A percentile compares a stretch with the other conserved stretches of the same genome.
phyloP scores from a whole-genome alignment of 371 early-diverging fungal species.

The Rhizopus sp. region DNA sequence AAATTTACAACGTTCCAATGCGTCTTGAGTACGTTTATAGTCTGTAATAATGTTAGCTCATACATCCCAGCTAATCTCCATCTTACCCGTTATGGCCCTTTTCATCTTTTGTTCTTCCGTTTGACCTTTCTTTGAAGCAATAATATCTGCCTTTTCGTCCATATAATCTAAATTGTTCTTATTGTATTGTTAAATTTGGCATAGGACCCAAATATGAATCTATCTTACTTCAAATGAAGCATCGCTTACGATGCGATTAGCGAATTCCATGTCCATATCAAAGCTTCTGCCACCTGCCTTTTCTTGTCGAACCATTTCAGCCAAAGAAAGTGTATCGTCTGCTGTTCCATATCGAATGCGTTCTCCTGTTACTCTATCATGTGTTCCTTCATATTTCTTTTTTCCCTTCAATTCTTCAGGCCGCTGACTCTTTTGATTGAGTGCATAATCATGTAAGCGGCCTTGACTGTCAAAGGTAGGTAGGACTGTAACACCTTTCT shows the following conservation, averaged over 20 bases:
- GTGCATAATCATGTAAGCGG: slow-evolving; percentile 50
- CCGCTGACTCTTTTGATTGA: slow-evolving; percentile 14
- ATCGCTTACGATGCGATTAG: slow-evolving; percentile 76
- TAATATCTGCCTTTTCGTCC: slow-evolving; percentile 87
- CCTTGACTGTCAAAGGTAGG: slow-evolving; percentile 74
- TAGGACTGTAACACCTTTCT: slow-evolving; percentile 43
- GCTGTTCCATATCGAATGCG: slow-evolving; percentile 58
- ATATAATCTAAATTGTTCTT: slow-evolving; percentile 84
- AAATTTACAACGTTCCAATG: slow-evolving; percentile 70
- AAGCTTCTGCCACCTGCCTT: slow-evolving; percentile 53
- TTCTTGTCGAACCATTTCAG: slow-evolving; percentile 71
- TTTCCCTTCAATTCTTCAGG: slow-evolving; percentile 41
- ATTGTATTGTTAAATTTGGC: neutral
- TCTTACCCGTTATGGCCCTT: slow-evolving; percentile 60
- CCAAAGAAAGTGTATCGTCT: slow-evolving; percentile 56
- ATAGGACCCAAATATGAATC: neutral
- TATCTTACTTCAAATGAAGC: slow-evolving; percentile 59
- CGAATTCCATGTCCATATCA: slow-evolving; percentile 71
- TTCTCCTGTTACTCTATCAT: slow-evolving; percentile 60
- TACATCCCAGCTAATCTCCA: no score
- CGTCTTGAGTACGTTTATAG: slow-evolving; percentile 66
- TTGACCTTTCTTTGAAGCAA: slow-evolving; percentile 63
- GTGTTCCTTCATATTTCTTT: slow-evolving; percentile 51
- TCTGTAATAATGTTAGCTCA: slow-evolving; percentile 43
- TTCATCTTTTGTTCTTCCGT: slow-evolving; percentile 68